Conservation (phyloP, 1,284 basidiomycete species). For the Entoloma clypeatum region DNA sequence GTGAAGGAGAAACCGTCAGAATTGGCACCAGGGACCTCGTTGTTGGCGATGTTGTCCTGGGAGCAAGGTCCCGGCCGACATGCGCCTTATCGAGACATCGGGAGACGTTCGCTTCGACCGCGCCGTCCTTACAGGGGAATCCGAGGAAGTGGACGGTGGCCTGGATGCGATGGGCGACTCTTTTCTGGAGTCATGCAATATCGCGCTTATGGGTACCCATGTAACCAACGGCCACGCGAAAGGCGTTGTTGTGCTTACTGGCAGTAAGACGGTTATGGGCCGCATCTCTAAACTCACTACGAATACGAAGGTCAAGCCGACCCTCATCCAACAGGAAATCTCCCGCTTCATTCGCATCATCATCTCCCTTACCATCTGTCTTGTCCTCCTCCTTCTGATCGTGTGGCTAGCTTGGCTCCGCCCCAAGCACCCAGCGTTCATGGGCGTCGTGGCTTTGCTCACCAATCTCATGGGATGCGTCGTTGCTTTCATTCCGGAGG, state of each 20-base stretch:
- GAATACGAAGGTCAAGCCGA: constrained; percentile 45
- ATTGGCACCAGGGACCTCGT: constrained; percentile 76
- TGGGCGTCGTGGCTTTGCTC: constrained; percentile 37
- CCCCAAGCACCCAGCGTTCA: constrained; percentile 34
- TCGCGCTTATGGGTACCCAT: constrained; percentile 53
- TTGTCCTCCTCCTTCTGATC: constrained; percentile 40
- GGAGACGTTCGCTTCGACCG: constrained; percentile 59
- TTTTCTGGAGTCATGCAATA: constrained; percentile 59
- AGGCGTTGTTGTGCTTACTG: constrained; percentile 56
- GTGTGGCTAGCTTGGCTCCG: constrained; percentile 45
- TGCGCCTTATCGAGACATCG: constrained; percentile 59
- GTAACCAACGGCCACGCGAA: constrained; percentile 53
- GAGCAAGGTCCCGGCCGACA: constrained; percentile 81
- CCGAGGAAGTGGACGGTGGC: constrained; percentile 48
- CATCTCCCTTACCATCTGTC: constrained; percentile 35
- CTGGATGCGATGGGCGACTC: constrained; percentile 52
- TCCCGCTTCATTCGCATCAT: constrained; percentile 49
- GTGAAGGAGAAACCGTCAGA: constrained; percentile 59
- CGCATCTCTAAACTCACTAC: constrained; percentile 54
- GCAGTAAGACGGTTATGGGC: constrained; percentile 60
- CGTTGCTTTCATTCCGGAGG: constrained; percentile 50
- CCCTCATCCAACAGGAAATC: constrained; percentile 45
- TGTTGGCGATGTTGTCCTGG: constrained; percentile 79
- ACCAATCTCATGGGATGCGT: constrained; percentile 47
- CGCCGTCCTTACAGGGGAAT: constrained; percentile 57